Base-by-base conservation (phyloP, 2,329 filamentous ascomycete genomes). In the Stagonosporopsis tanaceti region DNA sequence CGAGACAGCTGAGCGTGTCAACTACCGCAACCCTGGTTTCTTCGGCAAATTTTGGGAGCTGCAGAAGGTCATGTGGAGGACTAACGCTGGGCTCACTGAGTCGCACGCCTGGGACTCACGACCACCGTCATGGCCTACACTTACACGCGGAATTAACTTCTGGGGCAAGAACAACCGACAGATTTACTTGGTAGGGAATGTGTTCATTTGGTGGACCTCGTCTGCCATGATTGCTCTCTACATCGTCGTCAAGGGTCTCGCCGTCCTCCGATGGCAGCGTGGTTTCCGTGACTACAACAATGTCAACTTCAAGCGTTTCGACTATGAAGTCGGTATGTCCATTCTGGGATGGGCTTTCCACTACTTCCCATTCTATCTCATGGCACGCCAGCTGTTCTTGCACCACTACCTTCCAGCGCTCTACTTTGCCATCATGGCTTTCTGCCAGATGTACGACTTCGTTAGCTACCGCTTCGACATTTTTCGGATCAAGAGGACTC, bases 31-130 rank as follows among this genome's bases (percentile, higher is more conserved):
- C 68, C 95, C 94, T 14, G 93, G 94, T 27, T 99, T 99, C 86
- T 89, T 99, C 61, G 92, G 92, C 71, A 99, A 99, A 78, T 99
- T 99, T 82, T 93, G 90, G 87, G 95, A 99, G 80, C 84, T 99
- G 41, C 93, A 99, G 75, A 89, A 91, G 78, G 95, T 99, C 63
- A 99, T 99, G 95, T 99, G 95, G 95, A 93, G 86, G 70, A 99
- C 95, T 34, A 99, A 99, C 74, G 95, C 95, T 30, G 95, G 95
- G 40, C 87, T 99, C 46, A 92, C 95, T 25, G 95, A 99, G 72
- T 97, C 93, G 17, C 95, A 99, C 74, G 92, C 93, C 50, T 99
- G 96, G 95, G 95, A 99, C 76, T 98, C 95, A 44, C 91, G 95
- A 42, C 95, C 95, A 30, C 87, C 88, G 32, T 94, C 93, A 6